Evolutionary conservation across 2,329 filamentous ascomycete genomes (phyloP).

Genomic region (Fusarium abutilonis): DNA sequence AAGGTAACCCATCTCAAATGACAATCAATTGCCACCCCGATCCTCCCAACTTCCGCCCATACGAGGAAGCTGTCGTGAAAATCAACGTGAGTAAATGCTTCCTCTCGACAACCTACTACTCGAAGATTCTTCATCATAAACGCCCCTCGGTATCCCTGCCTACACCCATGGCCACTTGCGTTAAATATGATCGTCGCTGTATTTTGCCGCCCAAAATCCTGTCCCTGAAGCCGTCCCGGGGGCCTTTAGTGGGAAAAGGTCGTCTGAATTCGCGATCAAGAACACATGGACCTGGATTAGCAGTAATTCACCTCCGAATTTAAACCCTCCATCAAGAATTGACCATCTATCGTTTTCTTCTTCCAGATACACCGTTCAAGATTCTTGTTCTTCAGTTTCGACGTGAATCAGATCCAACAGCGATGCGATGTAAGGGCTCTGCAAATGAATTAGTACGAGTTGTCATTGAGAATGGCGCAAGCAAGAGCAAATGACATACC

Average conservation of each 20-base stretch:
- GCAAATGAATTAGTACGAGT: slow-evolving; percentile 30
- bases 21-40: slow-evolving; percentile 21
- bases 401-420: slow-evolving; percentile 52
- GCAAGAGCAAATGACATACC: slow-evolving; percentile 53
- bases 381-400: slow-evolving; percentile 43
- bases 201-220: not conserved
- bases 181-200: slow-evolving; percentile 6
- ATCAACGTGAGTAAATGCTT: slow-evolving; percentile 7
- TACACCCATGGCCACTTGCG: slow-evolving; percentile 16
- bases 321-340: not conserved
- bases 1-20: slow-evolving; percentile 33
- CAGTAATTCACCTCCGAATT: not conserved
- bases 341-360: not conserved
- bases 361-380: not conserved
- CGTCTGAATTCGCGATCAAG: too few relatives aligned
- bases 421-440: slow-evolving; percentile 56
- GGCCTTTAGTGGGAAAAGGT: too few relatives aligned
- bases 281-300: too few relatives aligned
- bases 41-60: slow-evolving; percentile 29
- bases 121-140: slow-evolving; percentile 8
- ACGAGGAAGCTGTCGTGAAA: slow-evolving; percentile 16
- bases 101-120: slow-evolving; percentile 8
- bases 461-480: not conserved
- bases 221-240: too few relatives aligned
- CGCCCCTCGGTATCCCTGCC: slow-evolving; percentile 23